phyloP scores from a whole-genome alignment of 345 rosid genomes.

The Toxicodendron radicans region DNA sequence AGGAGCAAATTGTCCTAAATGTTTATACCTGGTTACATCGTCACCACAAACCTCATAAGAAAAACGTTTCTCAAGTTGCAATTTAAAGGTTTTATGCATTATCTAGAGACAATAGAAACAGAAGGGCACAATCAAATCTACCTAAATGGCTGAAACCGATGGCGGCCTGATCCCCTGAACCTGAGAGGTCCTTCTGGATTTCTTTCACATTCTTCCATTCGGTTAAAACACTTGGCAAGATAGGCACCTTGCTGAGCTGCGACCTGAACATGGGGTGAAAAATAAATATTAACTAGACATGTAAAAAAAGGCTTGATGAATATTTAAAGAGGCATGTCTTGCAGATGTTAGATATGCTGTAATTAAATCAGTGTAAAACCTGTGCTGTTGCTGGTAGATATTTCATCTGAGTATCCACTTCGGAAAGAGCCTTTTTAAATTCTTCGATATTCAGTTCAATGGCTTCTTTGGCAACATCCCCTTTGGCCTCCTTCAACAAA shows the following conservation, averaged over 20 bases:
- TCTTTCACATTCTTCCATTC: constrained; percentile 82
- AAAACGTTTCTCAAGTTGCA: background rate
- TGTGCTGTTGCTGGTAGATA: constrained; percentile 97
- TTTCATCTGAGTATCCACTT: constrained; percentile 89
- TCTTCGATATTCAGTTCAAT: constrained; percentile 79
- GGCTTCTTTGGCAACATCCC: constrained; percentile 56
- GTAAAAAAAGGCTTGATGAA: background rate
- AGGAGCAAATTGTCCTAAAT: constrained; percentile 95
- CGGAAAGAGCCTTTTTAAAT: constrained; percentile 73
- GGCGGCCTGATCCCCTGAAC: constrained; percentile 94
- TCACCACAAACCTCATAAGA: background rate
- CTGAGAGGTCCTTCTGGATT: constrained; percentile 95
- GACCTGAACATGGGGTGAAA: constrained; percentile 45
- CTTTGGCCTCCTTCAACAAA: constrained; percentile 62
- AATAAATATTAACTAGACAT: background rate
- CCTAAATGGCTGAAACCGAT: constrained; percentile 95
- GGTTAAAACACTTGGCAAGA: constrained; percentile 92
- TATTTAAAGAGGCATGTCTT: background rate
- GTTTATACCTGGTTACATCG: constrained; percentile 59
- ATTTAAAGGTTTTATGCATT: background rate
- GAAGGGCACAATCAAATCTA: constrained; percentile 20
- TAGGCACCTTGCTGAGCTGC: constrained; percentile 93
- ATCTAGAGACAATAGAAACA: background rate
- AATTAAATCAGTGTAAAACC: constrained; percentile 32
- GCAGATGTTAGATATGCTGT: background rate